Base-by-base conservation (phyloP, 2,329 filamentous ascomycete genomes). In the Purpureocillium lavendulum region DNA sequence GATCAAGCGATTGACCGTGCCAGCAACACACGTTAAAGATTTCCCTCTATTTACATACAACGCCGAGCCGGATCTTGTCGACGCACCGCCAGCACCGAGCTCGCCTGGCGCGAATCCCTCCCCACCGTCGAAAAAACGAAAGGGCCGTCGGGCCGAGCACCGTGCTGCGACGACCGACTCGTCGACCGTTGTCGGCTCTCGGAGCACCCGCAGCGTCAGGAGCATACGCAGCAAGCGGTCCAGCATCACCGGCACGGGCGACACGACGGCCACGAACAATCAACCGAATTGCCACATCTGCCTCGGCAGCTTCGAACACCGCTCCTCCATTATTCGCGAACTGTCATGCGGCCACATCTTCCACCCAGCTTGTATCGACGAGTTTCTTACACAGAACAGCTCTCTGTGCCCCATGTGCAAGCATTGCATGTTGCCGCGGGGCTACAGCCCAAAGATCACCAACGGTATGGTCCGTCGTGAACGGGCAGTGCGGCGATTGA, bases 321-420 rank as follows among this genome's bases (percentile, higher is more conserved):
- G 77, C 30, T 64, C 71, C 14, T 83, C 85, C 0, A 75, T 80
- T 15, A 88, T 97, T 40, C 83, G 88, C 40, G 85, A 96, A 60
- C 69, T 97, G 3, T 80, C 87, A 0, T 98, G 92, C 51, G 80
- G 84, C 1, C 92, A 98, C 57, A 90, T 97, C 41, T 98, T 89
- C 60, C 90, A 98, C 49, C 83, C 86, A 0, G 82, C 85, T 47
- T 98, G 92, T 54, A 89, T 97, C 47, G 89, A 97, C 54, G 75
- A 81, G 16, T 95, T 92, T 52, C 69, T 97, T 11, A 71, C 74
- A 33, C 72, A 80, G 40, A 82, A 83, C 55, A 94, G 85, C 55
- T 94, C 86, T 14, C 70, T 96, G 2, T 98, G 92, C 54, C 90
- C 92, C 1, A 69, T 94, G 50, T 98, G 92, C 69, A 96, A 95